Base-by-base conservation (phyloP, 2,329 filamentous ascomycete genomes). In the Rhynchosporium secalis region DNA sequence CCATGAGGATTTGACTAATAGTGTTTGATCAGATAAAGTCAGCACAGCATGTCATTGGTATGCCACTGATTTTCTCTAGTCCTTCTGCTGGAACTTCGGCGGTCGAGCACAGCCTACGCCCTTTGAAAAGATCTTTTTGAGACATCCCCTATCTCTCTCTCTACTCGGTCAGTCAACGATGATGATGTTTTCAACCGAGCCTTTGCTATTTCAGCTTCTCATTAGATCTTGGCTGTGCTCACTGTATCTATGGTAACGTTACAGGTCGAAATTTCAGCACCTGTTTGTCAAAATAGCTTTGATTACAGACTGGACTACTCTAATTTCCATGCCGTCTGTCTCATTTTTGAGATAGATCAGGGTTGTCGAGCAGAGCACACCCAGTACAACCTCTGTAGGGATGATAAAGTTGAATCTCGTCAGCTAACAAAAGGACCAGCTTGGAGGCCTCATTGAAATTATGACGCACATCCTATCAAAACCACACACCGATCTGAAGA, bases 401-500 rank as follows among this genome's bases (percentile, higher is more conserved):
- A 33, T 66, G 51, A 67, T 67, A 3, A 73, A 75, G 58, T 70
- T 70, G 0, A 71, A 76, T 1, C 65, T 72, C 2, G 62, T 78
- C 0, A 66, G 78, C 29, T 76, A 78, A 66, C 71, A 69, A 38
- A 67, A 75, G 40, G 62, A 29, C 5, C 12, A 56, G 3, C 68
- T 78, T 1, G 71, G 70, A 29, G 70, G 72, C 5, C 71, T 67
- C 49, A 57, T 60, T n/a, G 58, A 61, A 20, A 20, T 20, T 20
- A 20, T 20, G 36, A 60, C 79, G 9, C 83, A 80, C 66, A 73
- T 20, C 20, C 20, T 20, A 20, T 20, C 69, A 3, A 77, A 78
- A 45, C 72, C 75, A 13, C 56, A 54, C 0, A 76, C 75, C 4
- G 72, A 72, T 15, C 60, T 64, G 0, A 72, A 70, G 0, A 60